These are phyloP conservation scores for Globisporangium cederbergense DNA, from an alignment of 352 stramenopile species.

Conservation along the genomic window DNA sequence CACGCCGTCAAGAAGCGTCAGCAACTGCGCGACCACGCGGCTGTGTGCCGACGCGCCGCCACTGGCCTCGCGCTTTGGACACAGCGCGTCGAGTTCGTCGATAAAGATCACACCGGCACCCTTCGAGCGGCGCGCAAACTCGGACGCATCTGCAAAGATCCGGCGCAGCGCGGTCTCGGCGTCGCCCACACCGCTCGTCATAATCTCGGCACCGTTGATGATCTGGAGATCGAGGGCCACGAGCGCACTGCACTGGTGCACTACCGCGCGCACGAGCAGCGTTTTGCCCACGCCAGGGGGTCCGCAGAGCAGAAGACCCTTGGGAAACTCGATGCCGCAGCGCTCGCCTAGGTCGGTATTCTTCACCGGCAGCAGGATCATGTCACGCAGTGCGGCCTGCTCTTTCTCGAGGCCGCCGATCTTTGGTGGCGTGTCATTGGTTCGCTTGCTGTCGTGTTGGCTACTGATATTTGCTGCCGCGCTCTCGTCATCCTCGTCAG, in stretches of 20 bases:
- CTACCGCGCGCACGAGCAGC: slow-evolving; percentile 64
- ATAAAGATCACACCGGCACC: slow-evolving; percentile 90
- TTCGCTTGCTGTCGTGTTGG: not conserved
- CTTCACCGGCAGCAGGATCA: slow-evolving; percentile 63
- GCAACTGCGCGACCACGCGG: slow-evolving; percentile 91
- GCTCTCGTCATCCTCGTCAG: slow-evolving; percentile 5
- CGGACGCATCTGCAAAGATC: slow-evolving; percentile 48
- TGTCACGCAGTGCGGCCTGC: slow-evolving; percentile 49
- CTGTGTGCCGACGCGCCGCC: slow-evolving; percentile 42
- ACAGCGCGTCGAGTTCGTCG: slow-evolving; percentile 95
- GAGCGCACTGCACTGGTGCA: slow-evolving; percentile 49
- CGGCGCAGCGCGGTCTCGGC: slow-evolving; percentile 56
- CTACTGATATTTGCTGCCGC: not conserved
- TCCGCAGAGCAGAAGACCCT: slow-evolving; percentile 67
- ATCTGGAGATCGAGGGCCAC: slow-evolving; percentile 53
- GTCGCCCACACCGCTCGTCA: slow-evolving; percentile 70
- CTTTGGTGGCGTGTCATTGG: slow-evolving; percentile 6
- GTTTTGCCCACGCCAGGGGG: slow-evolving; percentile 83
- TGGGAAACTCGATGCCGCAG: slow-evolving; percentile 58
- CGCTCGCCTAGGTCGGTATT: slow-evolving; percentile 27
- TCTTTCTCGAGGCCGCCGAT: slow-evolving; percentile 73
- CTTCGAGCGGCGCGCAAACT: slow-evolving; percentile 22
- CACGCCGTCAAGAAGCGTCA: slow-evolving; percentile 94
- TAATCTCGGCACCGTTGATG: slow-evolving; percentile 82
- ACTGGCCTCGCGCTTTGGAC: slow-evolving; percentile 84